Percentiles rank a stretch among this genome's conserved stretches.
These are phyloP conservation scores for Pseudogymnoascus pannorum DNA, from an alignment of 2,329 filamentous ascomycete genomes.

Conservation along the genomic window DNA sequence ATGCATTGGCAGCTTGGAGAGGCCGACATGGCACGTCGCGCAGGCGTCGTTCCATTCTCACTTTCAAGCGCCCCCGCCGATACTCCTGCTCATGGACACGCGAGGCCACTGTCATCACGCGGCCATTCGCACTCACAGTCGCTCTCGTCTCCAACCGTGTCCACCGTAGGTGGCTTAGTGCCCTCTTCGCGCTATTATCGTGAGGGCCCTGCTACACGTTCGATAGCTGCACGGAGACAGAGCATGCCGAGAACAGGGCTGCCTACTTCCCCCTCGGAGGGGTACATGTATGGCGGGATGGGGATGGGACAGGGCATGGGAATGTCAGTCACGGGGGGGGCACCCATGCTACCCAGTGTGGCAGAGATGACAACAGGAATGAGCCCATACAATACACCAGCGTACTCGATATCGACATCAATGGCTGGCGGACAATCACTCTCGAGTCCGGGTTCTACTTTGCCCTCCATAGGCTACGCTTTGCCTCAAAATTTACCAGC, in stretches of 20 bases:
- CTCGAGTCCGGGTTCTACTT: constrained; percentile 37
- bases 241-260: constrained; percentile 28
- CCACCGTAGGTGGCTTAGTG: background rate
- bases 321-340: constrained; percentile 18
- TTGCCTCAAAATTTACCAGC: background rate
- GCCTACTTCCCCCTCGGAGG: constrained; percentile 23
- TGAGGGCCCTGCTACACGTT: constrained; percentile 14
- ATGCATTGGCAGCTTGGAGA: constrained; percentile 98
- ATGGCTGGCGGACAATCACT: constrained; percentile 19
- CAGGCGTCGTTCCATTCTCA: constrained; percentile 81
- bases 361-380: constrained; percentile 58
- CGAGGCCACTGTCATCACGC: constrained; percentile 35
- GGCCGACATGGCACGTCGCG: constrained; percentile 85
- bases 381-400: constrained; percentile 52
- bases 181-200: background rate
- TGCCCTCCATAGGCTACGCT: constrained; percentile 25
- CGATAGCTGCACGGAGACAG: constrained; percentile 27
- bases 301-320: constrained; percentile 22
- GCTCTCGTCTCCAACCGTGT: constrained; percentile 22
- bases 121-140: constrained; percentile 18
- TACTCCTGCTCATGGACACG: constrained; percentile 30
- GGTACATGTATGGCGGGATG: constrained; percentile 2
- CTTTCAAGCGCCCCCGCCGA: constrained; percentile 52
- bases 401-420: constrained; percentile 37
- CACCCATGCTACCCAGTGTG: constrained; percentile 47